phyloP scores from a whole-genome alignment of 768 basidiomycete species.

The Suillus occidentalis region DNA sequence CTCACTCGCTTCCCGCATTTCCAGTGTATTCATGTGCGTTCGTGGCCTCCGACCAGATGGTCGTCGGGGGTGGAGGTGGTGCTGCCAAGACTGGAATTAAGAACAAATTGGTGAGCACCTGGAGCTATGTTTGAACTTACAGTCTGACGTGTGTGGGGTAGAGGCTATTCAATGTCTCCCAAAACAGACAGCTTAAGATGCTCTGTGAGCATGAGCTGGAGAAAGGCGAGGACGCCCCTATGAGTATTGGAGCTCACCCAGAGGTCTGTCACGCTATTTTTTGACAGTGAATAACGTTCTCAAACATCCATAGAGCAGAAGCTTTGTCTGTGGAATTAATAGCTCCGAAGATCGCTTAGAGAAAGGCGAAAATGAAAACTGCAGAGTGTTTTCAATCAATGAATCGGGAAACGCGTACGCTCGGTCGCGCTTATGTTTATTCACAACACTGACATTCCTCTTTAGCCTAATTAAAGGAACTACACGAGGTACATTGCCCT shows the following conservation, averaged over 20 bases:
- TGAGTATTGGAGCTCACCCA: constrained; percentile 80
- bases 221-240: constrained; percentile 89
- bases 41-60: constrained; percentile 63
- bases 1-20: constrained; percentile 76
- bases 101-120: constrained; percentile 78
- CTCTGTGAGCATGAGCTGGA: constrained; percentile 74
- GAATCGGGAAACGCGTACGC: constrained; percentile 6
- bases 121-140: constrained; percentile 2
- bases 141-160: constrained; percentile 27
- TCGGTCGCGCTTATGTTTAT: background rate
- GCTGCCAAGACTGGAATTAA: constrained; percentile 85
- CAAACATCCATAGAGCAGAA: constrained; percentile 37
- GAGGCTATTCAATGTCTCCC: constrained; percentile 67
- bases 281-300: constrained; percentile 4
- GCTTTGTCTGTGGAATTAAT: constrained; percentile 86
- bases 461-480: constrained; percentile 53
- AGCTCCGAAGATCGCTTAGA: constrained; percentile 62
- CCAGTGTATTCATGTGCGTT: constrained; percentile 90
- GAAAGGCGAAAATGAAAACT: constrained; percentile 79
- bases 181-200: constrained; percentile 52
- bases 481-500: constrained; percentile 60
- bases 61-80: constrained; percentile 91
- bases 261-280: constrained; percentile 41
- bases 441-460: background rate
- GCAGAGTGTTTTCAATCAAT: constrained; percentile 62